Evolutionary conservation across 164 flowering plant species (phyloP).

Genomic region (Vitis labrusca): DNA sequence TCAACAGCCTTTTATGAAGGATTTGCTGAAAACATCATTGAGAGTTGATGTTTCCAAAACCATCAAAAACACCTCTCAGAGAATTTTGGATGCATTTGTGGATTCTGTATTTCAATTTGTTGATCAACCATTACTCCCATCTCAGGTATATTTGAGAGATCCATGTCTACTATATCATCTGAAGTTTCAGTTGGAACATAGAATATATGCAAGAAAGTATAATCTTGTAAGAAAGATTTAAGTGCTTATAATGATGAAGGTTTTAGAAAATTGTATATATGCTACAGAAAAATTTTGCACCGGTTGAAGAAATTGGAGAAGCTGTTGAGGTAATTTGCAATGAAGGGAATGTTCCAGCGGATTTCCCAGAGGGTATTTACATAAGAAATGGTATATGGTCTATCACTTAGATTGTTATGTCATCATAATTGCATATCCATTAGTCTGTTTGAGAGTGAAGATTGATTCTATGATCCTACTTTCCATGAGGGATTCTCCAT

Average conservation of each 20-base stretch:
- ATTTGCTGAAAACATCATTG: constrained; percentile 26
- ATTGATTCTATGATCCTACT: too few species aligned
- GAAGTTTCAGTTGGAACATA: background rate
- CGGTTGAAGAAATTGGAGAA: constrained; percentile 45
- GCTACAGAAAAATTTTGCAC: constrained; percentile 56
- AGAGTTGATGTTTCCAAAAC: constrained; percentile 18
- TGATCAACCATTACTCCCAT: constrained; percentile 37
- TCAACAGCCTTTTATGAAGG: constrained; percentile 30
- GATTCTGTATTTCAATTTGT: constrained; percentile 31
- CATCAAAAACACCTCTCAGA: constrained; percentile 20
- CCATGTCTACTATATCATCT: background rate
- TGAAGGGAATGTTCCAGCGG: constrained; percentile 46
- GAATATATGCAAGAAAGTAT: background rate
- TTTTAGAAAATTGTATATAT: background rate
- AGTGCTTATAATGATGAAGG: too few species aligned
- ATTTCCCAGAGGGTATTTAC: constrained; percentile 57
- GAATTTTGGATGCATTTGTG: constrained; percentile 35
- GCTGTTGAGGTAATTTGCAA: constrained; percentile 19
- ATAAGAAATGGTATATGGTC: constrained; percentile 49
- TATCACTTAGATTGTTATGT: too few species aligned
- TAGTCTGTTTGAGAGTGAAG: too few species aligned
- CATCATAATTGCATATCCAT: too few species aligned
- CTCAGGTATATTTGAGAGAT: constrained; percentile 28
- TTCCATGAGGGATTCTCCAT: too few species aligned
- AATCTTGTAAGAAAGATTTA: background rate